phyloP scores from a whole-genome alignment of 805 yeast species.

The Pichia deserticola region DNA sequence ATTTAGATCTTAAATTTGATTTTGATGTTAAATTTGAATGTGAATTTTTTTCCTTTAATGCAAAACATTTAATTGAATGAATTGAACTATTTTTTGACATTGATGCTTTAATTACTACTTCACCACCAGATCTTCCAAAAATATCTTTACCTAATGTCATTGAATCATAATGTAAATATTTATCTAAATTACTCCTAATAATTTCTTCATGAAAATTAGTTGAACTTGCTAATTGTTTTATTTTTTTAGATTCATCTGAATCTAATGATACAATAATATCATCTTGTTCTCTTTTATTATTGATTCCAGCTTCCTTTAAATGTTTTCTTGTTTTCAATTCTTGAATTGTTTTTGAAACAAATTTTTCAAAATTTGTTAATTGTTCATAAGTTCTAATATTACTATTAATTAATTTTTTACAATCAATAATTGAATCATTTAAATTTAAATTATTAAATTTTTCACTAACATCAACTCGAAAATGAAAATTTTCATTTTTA shows the following conservation, averaged over 20 bases:
- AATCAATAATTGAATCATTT: neutral
- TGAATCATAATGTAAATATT: constrained; percentile 1
- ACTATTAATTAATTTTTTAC: neutral
- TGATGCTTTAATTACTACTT: constrained; percentile 2
- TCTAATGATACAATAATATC: constrained; percentile 3
- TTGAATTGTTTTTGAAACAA: constrained; percentile 1
- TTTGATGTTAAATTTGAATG: neutral
- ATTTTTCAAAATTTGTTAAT: constrained; percentile 4
- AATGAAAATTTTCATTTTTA: constrained; percentile 9
- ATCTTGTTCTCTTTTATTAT: constrained; percentile 1
- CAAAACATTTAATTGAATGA: neutral
- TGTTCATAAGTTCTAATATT: constrained; percentile 5
- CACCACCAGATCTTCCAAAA: constrained; percentile 3
- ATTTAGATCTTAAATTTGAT: neutral
- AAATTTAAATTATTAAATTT: neutral
- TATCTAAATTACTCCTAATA: constrained; percentile 1
- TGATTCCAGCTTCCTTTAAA: neutral
- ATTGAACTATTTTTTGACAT: constrained; percentile 3
- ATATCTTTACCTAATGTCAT: constrained; percentile 1
- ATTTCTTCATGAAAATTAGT: constrained; percentile 5
- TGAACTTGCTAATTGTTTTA: constrained; percentile 3
- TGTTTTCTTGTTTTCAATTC: constrained; percentile 5
- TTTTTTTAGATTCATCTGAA: constrained; percentile 1
- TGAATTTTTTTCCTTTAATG: neutral
- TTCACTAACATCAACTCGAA: constrained; percentile 14